These are phyloP conservation scores for Pseudogymnoascus sp. DNA, from an alignment of 2,329 filamentous ascomycete species.

Conservation along the genomic window DNA sequence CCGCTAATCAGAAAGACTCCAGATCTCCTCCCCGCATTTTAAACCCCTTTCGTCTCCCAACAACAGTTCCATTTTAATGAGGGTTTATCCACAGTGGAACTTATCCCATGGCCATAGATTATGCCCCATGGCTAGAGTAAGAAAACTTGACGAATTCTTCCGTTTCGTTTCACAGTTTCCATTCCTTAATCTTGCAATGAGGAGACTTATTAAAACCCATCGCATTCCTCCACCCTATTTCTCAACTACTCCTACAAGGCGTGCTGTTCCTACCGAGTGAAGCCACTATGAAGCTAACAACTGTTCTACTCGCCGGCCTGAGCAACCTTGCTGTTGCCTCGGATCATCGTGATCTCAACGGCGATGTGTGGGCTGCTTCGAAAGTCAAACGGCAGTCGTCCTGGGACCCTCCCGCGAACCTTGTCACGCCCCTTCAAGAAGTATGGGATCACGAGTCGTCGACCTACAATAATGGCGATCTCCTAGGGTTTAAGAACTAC, in stretches of 20 bases:
- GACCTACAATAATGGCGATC: conserved; percentile 8
- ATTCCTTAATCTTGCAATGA: not conserved
- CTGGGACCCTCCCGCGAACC: conserved; percentile 6
- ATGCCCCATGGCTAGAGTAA: not conserved
- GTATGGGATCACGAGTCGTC: conserved; percentile 8
- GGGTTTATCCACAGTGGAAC: not conserved
- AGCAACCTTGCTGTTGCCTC: not conserved
- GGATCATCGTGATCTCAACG: conserved; percentile 5
- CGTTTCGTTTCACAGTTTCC: not conserved
- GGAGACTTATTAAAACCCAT: not conserved
- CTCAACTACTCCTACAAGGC: not conserved
- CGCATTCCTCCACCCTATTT: not conserved
- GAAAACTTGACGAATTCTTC: not conserved
- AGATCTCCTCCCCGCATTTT: not conserved
- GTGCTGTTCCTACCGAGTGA: not conserved
- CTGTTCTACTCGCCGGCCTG: not conserved
- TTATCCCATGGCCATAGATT: not conserved
- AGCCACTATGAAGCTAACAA: not conserved
- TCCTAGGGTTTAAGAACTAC: conserved; percentile 9
- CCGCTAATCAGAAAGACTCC: not conserved
- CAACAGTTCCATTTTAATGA: not conserved
- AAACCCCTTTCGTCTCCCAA: not conserved
- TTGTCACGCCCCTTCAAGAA: conserved; percentile 3
- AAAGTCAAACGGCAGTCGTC: conserved; percentile 2
- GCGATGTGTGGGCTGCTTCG: not conserved